Percentiles rank a stretch among this genome's conserved stretches.
Evolutionary conservation across 2,329 filamentous ascomycete genomes (phyloP).

Genomic region (Metarhizium robertsii): DNA sequence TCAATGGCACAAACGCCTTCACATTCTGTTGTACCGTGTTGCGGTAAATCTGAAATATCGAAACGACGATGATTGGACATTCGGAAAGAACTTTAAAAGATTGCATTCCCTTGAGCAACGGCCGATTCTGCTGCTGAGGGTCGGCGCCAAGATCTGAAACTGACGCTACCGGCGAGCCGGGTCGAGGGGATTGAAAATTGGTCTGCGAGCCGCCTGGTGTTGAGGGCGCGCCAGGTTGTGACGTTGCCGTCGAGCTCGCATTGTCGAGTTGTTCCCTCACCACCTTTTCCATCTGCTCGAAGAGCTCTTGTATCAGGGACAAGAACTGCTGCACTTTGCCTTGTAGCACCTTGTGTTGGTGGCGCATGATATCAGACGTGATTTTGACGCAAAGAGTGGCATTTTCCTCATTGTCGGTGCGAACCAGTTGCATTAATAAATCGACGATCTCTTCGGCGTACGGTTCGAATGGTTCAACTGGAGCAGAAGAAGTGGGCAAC

Average conservation of each 20-base stretch:
- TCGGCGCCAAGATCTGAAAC: conserved; percentile 75
- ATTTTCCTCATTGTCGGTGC: conserved; percentile 95
- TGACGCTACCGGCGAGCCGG: conserved; percentile 79
- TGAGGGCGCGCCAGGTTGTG: conserved; percentile 51
- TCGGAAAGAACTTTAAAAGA: conserved; percentile 98
- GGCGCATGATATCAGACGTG: conserved; percentile 90
- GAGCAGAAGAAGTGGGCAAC: conserved; percentile 60
- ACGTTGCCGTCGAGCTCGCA: conserved; percentile 44
- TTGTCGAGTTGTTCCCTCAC: conserved; percentile 94
- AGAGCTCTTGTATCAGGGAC: conserved; percentile 87
- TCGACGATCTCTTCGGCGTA: conserved; percentile 86
- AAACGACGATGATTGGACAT: conserved; percentile 97
- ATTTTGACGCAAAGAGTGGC: conserved; percentile 97
- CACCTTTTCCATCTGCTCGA: conserved; percentile 87
- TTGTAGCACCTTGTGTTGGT: conserved; percentile 72
- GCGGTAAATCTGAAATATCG: conserved; percentile 91
- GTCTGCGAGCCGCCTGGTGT: conserved; percentile 57
- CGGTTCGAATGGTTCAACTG: conserved; percentile 73
- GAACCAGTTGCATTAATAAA: conserved; percentile 78
- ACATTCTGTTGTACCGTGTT: conserved; percentile 74
- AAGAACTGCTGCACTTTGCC: conserved; percentile 83
- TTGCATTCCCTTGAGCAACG: conserved; percentile 86
- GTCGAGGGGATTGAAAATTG: conserved; percentile 79
- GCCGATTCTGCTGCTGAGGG: conserved; percentile 68
- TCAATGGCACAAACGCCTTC: conserved; percentile 83